Evolutionary conservation across 2,329 filamentous ascomycete genomes (phyloP).

Genomic region (Colletotrichum theobromicola): DNA sequence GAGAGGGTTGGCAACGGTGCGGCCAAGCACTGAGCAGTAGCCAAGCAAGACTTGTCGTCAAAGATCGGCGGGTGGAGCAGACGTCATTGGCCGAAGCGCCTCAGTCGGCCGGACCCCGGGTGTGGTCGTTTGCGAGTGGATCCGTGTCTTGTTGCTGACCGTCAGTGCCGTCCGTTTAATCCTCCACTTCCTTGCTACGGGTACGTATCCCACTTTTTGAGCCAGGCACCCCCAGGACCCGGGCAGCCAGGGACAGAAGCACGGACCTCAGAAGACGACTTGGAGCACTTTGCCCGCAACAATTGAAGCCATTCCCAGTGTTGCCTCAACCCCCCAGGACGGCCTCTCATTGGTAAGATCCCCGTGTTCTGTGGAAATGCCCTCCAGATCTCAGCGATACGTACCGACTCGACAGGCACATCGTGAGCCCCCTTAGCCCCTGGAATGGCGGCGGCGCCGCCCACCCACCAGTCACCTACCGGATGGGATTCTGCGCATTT

Average conservation of each 20-base stretch:
- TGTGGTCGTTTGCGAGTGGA: slow-evolving; percentile 1
- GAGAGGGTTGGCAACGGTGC: slow-evolving; percentile 6
- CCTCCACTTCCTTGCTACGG: background rate
- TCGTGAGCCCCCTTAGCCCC: background rate
- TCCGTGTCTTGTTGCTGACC: background rate
- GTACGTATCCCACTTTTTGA: background rate
- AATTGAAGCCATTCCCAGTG: slow-evolving; percentile 10
- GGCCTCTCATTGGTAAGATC: slow-evolving; percentile 17
- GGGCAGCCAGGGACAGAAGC: no score
- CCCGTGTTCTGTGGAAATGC: background rate
- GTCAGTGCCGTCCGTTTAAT: background rate
- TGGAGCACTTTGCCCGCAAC: background rate
- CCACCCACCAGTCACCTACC: background rate
- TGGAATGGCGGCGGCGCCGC: background rate
- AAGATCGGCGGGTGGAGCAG: slow-evolving; percentile 18
- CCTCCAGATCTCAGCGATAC: background rate
- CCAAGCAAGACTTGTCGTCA: slow-evolving; percentile 22
- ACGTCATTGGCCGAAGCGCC: slow-evolving; percentile 22
- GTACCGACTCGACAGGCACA: background rate
- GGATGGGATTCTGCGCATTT: slow-evolving; percentile 19
- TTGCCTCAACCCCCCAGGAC: background rate
- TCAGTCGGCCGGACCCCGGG: slow-evolving; percentile 16
- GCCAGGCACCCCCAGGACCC: background rate
- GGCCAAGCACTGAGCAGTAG: background rate
- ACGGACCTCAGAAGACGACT: background rate